Evolutionary conservation across 1,284 basidiomycete genomes (phyloP).

Genomic region (Cryptococcus sp.): DNA sequence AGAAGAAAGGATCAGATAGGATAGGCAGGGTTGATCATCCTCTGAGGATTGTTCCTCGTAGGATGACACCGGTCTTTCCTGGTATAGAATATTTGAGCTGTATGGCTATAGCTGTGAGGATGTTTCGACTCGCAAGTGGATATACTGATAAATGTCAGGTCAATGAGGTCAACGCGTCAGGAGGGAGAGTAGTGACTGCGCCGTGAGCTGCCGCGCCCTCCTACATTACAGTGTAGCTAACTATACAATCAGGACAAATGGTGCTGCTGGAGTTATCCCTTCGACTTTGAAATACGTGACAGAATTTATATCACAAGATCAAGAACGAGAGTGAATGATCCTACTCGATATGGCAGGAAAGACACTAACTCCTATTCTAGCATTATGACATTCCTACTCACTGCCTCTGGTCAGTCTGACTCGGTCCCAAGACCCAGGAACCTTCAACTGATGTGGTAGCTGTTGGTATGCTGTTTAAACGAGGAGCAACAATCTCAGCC

Average conservation of each 20-base stretch:
- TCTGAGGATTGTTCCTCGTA: conserved; percentile 72
- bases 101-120: conserved; percentile 79
- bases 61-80: conserved; percentile 59
- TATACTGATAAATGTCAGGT: conserved; percentile 18
- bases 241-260: conserved; percentile 31
- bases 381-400: conserved; percentile 77
- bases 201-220: conserved; percentile 49
- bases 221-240: neutral
- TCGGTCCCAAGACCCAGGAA: neutral
- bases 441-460: conserved; percentile 50
- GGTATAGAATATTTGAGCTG: conserved; percentile 91
- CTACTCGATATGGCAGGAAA: neutral
- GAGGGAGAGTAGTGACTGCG: conserved; percentile 88
- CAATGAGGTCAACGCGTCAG: conserved; percentile 76
- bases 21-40: conserved; percentile 59
- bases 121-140: neutral
- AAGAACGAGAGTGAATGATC: conserved; percentile 28
- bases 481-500: conserved; percentile 91
- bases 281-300: conserved; percentile 55
- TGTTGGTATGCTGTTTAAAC: conserved; percentile 94
- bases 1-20: conserved; percentile 5
- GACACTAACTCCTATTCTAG: conserved; percentile 9
- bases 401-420: conserved; percentile 60
- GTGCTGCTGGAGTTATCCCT: conserved; percentile 75
- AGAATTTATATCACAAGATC: conserved; percentile 33